Evolutionary conservation across 192 early-diverging fungal genomes (phyloP).

Genomic region (Cladochytrium replicatum): DNA sequence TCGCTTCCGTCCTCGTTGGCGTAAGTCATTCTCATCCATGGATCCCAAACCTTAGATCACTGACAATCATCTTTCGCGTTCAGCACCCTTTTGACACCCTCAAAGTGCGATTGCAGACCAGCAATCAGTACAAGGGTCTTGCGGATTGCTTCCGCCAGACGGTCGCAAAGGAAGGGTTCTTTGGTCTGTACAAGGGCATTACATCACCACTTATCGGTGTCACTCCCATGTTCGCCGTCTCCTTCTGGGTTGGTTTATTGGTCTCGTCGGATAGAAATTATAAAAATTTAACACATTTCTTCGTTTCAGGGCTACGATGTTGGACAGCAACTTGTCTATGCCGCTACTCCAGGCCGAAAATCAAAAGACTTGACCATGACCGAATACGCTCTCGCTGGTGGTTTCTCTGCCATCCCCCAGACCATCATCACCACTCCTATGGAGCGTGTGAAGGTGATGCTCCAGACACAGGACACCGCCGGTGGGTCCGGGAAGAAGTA

Average conservation of each 20-base stretch:
- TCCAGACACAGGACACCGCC: conserved; percentile 72
- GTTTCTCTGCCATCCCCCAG: conserved; percentile 90
- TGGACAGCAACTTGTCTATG: conserved; percentile 61
- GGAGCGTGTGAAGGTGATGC: conserved; percentile 90
- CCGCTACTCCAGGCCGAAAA: conserved; percentile 44
- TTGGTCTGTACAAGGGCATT: conserved; percentile 94
- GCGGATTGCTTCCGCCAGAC: conserved; percentile 88
- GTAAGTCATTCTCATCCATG: conserved; percentile 26
- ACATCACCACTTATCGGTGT: conserved; percentile 83
- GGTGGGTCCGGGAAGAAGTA: conserved; percentile 54
- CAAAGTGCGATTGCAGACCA: conserved; percentile 94
- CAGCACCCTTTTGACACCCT: conserved; percentile 73
- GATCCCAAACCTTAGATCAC: neutral
- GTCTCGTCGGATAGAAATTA: conserved; percentile 13
- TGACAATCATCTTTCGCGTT: conserved; percentile 4
- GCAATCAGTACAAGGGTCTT: conserved; percentile 74
- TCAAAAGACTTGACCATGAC: conserved; percentile 50
- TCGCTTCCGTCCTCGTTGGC: conserved; percentile 66
- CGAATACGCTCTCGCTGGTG: conserved; percentile 84
- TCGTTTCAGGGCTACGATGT: conserved; percentile 49
- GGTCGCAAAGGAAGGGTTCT: conserved; percentile 78
- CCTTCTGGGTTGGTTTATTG: conserved; percentile 76
- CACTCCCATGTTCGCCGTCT: conserved; percentile 92
- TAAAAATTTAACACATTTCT: neutral
- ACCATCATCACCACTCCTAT: conserved; percentile 81